Evolutionary conservation across 2,329 filamentous ascomycete genomes (phyloP).

Genomic region (Phialemonium atrogriseum): DNA sequence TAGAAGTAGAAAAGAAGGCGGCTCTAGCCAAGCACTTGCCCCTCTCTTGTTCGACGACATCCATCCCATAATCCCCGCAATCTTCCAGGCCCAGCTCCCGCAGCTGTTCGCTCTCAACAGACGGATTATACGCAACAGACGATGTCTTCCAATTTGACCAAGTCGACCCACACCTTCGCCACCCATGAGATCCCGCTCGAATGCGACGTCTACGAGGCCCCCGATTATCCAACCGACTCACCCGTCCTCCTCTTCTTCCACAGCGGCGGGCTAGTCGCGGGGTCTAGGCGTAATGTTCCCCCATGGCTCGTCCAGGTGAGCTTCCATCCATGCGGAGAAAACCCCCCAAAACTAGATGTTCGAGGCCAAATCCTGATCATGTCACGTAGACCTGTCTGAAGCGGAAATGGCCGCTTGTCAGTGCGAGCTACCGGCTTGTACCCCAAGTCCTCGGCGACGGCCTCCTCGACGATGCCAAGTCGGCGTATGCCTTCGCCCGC

Average conservation of each 20-base stretch:
- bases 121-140: no score
- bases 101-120: neutral
- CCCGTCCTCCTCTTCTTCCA: constrained; percentile 29
- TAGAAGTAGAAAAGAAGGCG: no score
- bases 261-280: constrained; percentile 24
- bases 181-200: constrained; percentile 22
- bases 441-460: constrained; percentile 20
- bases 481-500: constrained; percentile 22
- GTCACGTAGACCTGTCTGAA: constrained; percentile 17
- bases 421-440: constrained; percentile 25
- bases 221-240: constrained; percentile 12
- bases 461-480: constrained; percentile 20
- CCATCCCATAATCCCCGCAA: neutral
- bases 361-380: no score
- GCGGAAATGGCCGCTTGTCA: constrained; percentile 25
- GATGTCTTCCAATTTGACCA: constrained; percentile 12
- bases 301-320: constrained; percentile 27
- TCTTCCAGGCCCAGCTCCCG: neutral
- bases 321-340: no score
- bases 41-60: no score
- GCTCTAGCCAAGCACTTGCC: no score
- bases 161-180: constrained; percentile 19
- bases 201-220: constrained; percentile 24
- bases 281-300: constrained; percentile 20
- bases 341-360: no score